Base-by-base conservation (phyloP, 176 grass and related monocot species). In the Avena atlantica region DNA sequence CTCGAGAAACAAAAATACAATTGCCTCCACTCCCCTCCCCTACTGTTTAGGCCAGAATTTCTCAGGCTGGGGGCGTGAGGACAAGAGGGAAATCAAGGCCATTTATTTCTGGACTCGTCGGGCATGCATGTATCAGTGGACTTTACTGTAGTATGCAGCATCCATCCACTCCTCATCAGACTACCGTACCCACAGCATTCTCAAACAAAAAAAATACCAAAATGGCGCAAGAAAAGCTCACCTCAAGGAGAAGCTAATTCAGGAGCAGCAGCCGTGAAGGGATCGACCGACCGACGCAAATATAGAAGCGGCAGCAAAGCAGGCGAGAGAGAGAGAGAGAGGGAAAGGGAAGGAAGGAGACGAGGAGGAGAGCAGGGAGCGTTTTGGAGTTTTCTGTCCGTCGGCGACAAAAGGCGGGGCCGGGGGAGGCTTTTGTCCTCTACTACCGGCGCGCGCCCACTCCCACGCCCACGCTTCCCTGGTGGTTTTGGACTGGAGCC, bases 71-170 rank as follows among this genome's bases (percentile, higher is more conserved):
- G 15, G 15, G 16, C 36, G 40, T 40, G 4, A 67, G 75, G 85
- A 87, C 85, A 84, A 87, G 56, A 6, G 80, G 65, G 36, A 79
- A 83, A 78, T 65, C 85, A 67, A 42, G 25, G 40, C 68, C 84
- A 83, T 82, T 78, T 53, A 90, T 90, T 83, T 83, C 84, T 68
- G 69, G 21, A 67, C 21, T 53, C 44, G 3, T 55, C 48, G 11
- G 11, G 53, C 62, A 78, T 14, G 81, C 66, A 53, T 13, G 25
- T 14, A 48, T 29, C 49, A 31, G 36, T 31, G 47, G 23, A 6
- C 68, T 74, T 78, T 48, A 83, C 66, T 58, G 49, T 37, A 12
- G 49, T 37, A 12, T 53, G 34, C 23, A 51, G 21, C 42, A 45
- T 23, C 5, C 5, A 50, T 27, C 31, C 17, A 20, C 45, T 9